Evolutionary conservation across 225 moss, liverwort and hornwort genomes (phyloP).

Genomic region (Pleurozium schreberi): DNA sequence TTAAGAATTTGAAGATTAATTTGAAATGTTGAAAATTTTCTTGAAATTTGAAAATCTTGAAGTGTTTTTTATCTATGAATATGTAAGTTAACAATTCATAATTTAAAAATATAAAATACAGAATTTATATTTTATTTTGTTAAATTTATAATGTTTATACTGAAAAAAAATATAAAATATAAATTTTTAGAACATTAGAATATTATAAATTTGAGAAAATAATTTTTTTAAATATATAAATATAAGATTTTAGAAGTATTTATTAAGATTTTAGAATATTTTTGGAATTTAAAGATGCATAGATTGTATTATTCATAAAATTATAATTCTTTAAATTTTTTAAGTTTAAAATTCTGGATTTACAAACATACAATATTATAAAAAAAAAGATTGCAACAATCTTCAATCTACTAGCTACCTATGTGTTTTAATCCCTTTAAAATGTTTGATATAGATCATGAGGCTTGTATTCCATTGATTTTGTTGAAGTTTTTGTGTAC

Average conservation of each 20-base stretch:
- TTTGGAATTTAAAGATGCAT: too few relatives aligned
- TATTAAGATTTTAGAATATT: too few relatives aligned
- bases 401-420: fast-evolving
- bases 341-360: neutral
- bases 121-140: neutral
- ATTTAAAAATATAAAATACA: too few relatives aligned
- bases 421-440: too few relatives aligned
- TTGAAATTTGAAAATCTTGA: neutral
- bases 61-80: neutral
- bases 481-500: too few relatives aligned
- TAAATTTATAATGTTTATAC: neutral
- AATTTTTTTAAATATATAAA: neutral
- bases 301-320: too few relatives aligned
- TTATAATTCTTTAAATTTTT: neutral
- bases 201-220: neutral
- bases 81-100: neutral
- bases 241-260: neutral
- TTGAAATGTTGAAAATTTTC: neutral
- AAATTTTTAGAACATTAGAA: neutral
- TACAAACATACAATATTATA: too few relatives aligned
- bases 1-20: neutral
- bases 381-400: fast-evolving
- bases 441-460: too few relatives aligned
- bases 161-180: neutral
- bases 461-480: too few relatives aligned